phyloP scores from a whole-genome alignment of 495 filamentous ascomycete species.

The Letharia columbiana region DNA sequence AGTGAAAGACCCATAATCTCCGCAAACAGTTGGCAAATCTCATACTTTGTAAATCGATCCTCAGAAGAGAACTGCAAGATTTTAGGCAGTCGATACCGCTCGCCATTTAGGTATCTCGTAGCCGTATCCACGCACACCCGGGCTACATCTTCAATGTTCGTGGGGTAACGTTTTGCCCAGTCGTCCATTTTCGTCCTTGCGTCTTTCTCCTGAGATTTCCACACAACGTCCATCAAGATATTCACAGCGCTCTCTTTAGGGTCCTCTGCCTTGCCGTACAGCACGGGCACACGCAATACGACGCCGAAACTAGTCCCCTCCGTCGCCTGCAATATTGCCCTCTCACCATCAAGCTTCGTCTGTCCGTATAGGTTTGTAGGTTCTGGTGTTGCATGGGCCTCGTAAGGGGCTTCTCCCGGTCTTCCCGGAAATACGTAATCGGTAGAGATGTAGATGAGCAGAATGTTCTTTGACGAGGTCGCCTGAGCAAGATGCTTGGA shows the following conservation, averaged over 20 bases:
- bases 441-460: slow-evolving; percentile 88
- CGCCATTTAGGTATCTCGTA: slow-evolving; percentile 50
- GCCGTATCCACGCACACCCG: slow-evolving; percentile 66
- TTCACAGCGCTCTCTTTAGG: slow-evolving; percentile 78
- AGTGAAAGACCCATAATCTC: slow-evolving; percentile 72
- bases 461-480: slow-evolving; percentile 50
- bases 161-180: slow-evolving; percentile 80
- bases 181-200: slow-evolving; percentile 73
- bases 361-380: slow-evolving; percentile 84
- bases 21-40: slow-evolving; percentile 73
- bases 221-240: slow-evolving; percentile 62
- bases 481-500: slow-evolving; percentile 56
- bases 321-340: slow-evolving; percentile 57
- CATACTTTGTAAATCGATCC: slow-evolving; percentile 82
- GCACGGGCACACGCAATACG: slow-evolving; percentile 75
- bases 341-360: slow-evolving; percentile 79
- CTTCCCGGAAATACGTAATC: slow-evolving; percentile 87
- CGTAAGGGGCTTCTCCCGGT: slow-evolving; percentile 81
- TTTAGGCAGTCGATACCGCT: slow-evolving; percentile 47
- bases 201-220: slow-evolving; percentile 53
- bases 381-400: slow-evolving; percentile 49
- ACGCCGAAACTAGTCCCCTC: slow-evolving; percentile 47
- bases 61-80: slow-evolving; percentile 85
- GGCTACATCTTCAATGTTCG: slow-evolving; percentile 80
- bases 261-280: slow-evolving; percentile 63